Conservation (phyloP, 176 grass and related monocot species). For the Triticum dicoccoides region DNA sequence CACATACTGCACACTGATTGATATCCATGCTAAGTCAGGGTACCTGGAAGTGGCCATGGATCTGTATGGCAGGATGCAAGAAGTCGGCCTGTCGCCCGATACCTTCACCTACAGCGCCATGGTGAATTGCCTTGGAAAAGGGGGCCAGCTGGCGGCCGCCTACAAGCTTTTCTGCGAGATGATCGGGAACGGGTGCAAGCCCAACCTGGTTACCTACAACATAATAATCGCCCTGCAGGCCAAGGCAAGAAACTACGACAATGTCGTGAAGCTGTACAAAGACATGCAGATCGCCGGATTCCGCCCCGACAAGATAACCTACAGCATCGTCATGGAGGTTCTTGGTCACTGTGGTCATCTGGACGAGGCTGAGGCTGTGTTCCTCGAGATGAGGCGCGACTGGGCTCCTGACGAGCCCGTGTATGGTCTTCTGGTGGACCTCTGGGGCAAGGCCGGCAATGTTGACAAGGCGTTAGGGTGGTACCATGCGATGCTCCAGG, state of each 20-base stretch:
- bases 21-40: constrained; percentile 96
- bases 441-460: constrained; percentile 95
- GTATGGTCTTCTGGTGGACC: constrained; percentile 88
- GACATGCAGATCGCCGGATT: constrained; percentile 96
- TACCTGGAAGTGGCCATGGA: constrained; percentile 78
- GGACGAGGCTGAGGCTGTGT: constrained; percentile 77
- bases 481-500: constrained; percentile 86
- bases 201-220: constrained; percentile 96
- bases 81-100: constrained; percentile 74
- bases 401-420: constrained; percentile 94
- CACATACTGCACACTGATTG: constrained; percentile 90
- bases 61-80: constrained; percentile 79
- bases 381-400: constrained; percentile 81
- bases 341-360: constrained; percentile 79
- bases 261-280: constrained; percentile 89
- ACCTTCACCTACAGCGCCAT: constrained; percentile 97
- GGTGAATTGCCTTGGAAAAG: constrained; percentile 97
- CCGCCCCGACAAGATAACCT: constrained; percentile 96
- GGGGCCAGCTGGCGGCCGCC: constrained; percentile 66
- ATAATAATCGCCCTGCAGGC: constrained; percentile 93
- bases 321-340: constrained; percentile 95
- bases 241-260: constrained; percentile 85
- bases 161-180: constrained; percentile 91
- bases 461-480: constrained; percentile 75
- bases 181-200: constrained; percentile 83